Base-by-base conservation (phyloP, 805 yeast genomes). In the Saccharomycopsis lassenensis region DNA sequence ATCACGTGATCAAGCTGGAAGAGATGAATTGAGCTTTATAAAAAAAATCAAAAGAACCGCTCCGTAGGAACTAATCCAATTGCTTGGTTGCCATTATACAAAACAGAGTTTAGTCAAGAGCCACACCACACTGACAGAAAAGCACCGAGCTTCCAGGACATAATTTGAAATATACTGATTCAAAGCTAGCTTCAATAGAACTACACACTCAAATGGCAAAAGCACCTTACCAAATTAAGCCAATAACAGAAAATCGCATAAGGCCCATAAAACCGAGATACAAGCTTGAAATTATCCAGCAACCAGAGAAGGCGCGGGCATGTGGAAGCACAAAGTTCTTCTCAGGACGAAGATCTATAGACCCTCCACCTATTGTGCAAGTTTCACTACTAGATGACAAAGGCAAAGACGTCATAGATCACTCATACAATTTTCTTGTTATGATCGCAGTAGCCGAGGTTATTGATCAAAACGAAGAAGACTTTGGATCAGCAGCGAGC, bases 251-350 rank as follows among this genome's bases (percentile, higher is more conserved):
- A 8, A 19, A 16, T 7, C 7, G 24, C n/a, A 37, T 41, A 17
- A 38, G 29, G 32, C 25, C 33, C 7, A 34, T 39, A 18, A 7
- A 18, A 14, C 39, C 45, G 10, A 25, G 35, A 7, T 41, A 38
- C 23, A n/a, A 31, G 10, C 36, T 48, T 15, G 46, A 49, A 6
- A 40, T 55, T 16, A 48, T 46, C 19, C 59, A 55, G 37, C 55
- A 55, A 31, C 59, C 59, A 3, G 34, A 48, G 19, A 56, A 51
- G 29, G 59, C 59, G 8, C 43, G 59, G 12, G 59, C 59, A 7
- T 54, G 55, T 41, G 59, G 59, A 19, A 52, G 56, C 51, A 52
- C 58, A 7, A 38, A 53, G 16, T 46, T 52, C 22, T 41, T 38
- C 25, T 29, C 41, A 21, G 41, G 41, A 11, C 15, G 41, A 17